A percentile compares a stretch with the other conserved stretches of the same genome.
Conservation (phyloP, 345 rosid species). For the Salix purpurea region DNA sequence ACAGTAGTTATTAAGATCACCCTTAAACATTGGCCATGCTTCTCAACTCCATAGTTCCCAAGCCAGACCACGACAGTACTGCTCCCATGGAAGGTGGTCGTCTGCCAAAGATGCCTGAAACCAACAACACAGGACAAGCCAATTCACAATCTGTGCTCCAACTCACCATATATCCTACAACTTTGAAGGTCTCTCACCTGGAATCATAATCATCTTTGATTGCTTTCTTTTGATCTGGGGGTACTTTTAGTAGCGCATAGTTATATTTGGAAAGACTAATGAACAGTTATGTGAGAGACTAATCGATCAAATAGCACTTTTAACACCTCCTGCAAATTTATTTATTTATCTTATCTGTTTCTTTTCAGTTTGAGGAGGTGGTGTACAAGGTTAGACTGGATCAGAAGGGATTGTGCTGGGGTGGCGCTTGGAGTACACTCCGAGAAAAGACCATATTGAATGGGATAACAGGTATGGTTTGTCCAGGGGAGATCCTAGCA, state of each 20-base stretch:
- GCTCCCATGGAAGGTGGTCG: slow-evolving; percentile 33
- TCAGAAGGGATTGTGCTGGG: slow-evolving; percentile 45
- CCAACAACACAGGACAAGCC: slow-evolving; percentile 33
- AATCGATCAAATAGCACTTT: neutral
- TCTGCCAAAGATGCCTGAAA: slow-evolving; percentile 39
- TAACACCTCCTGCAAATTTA: neutral
- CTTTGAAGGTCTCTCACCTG: slow-evolving; percentile 62
- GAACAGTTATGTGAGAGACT: neutral
- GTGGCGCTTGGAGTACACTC: slow-evolving; percentile 40
- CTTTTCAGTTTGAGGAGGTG: slow-evolving; percentile 83
- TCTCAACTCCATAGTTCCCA: slow-evolving; percentile 48
- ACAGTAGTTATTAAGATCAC: slow-evolving; percentile 4
- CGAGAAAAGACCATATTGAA: slow-evolving; percentile 75
- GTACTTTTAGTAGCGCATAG: neutral
- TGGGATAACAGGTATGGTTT: slow-evolving; percentile 77
- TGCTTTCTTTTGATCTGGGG: neutral
- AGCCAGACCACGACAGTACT: slow-evolving; percentile 39
- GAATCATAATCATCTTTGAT: neutral
- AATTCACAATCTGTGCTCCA: slow-evolving; percentile 47
- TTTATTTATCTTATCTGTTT: neutral
- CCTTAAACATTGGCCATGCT: slow-evolving; percentile 33
- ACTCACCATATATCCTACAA: slow-evolving; percentile 48
- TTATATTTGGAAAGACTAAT: neutral
- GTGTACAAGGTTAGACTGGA: slow-evolving; percentile 77
- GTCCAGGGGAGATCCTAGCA: slow-evolving; percentile 90